Evolutionary conservation across 2,329 filamentous ascomycete species (phyloP).

Genomic region (Pezicula radicicola): DNA sequence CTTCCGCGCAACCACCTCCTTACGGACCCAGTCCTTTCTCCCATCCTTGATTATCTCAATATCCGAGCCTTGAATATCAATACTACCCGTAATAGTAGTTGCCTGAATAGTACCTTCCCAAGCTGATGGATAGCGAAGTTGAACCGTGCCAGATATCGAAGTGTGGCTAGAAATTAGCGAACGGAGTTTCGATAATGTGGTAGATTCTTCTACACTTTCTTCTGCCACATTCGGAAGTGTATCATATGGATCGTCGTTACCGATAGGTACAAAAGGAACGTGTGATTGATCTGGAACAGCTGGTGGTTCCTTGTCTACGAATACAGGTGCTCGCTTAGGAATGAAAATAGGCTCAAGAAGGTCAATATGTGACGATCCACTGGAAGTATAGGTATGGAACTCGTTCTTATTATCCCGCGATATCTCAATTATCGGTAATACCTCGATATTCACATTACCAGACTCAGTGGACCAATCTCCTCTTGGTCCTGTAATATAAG

Average conservation of each 20-base stretch:
- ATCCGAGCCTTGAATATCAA: constrained; percentile 16
- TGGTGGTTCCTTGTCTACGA: neutral
- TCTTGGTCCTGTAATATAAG: constrained; percentile 21
- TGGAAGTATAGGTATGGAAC: constrained; percentile 22
- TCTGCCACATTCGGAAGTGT: constrained; percentile 3
- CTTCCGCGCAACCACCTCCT: constrained; percentile 18
- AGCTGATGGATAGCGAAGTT: constrained; percentile 17
- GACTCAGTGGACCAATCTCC: constrained; percentile 18
- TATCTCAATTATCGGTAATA: constrained; percentile 19
- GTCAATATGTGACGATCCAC: constrained; percentile 16
- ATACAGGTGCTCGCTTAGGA: constrained; percentile 4
- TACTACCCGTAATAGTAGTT: constrained; percentile 19
- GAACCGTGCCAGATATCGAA: constrained; percentile 15
- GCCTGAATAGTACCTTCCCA: constrained; percentile 24
- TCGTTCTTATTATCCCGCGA: constrained; percentile 1
- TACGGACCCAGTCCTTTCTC: constrained; percentile 16
- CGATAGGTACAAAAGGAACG: constrained; percentile 9
- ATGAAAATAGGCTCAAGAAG: constrained; percentile 23
- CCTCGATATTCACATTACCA: constrained; percentile 14
- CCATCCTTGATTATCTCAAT: constrained; percentile 15
- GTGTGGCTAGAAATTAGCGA: constrained; percentile 18
- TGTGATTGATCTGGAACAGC: constrained; percentile 3
- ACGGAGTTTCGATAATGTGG: constrained; percentile 10
- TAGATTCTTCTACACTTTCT: neutral
- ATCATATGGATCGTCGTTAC: constrained; percentile 17